Evolutionary conservation across 805 yeast genomes (phyloP).

Genomic region (Candida krabiensis): DNA sequence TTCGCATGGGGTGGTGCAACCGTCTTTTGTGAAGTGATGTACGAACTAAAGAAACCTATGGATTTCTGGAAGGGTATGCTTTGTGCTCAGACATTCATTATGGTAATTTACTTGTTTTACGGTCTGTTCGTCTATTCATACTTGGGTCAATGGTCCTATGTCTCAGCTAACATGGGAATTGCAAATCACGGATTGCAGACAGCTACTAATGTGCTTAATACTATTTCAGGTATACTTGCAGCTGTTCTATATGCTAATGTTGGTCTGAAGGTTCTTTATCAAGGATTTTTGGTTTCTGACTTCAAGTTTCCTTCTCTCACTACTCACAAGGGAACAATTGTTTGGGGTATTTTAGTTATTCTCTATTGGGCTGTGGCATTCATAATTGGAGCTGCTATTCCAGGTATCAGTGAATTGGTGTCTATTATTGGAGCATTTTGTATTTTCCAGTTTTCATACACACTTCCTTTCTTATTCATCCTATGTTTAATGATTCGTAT

Average conservation of each 20-base stretch:
- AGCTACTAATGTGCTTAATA: conserved; percentile 39
- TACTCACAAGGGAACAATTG: conserved; percentile 32
- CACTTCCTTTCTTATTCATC: conserved; percentile 37
- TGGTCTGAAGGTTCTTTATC: conserved; percentile 45
- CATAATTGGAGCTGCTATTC: conserved; percentile 44
- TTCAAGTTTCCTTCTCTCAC: conserved; percentile 35
- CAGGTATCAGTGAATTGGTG: conserved; percentile 39
- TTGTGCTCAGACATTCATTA: conserved; percentile 41
- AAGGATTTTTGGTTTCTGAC: conserved; percentile 34
- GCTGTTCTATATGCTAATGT: conserved; percentile 48
- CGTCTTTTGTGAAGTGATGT: conserved; percentile 46
- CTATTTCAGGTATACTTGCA: conserved; percentile 44
- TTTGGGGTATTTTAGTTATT: conserved; percentile 38
- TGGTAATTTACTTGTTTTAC: conserved; percentile 39
- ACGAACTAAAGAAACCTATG: conserved; percentile 47
- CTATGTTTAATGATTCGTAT: conserved; percentile 11
- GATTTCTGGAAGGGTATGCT: conserved; percentile 50
- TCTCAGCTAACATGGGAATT: conserved; percentile 46
- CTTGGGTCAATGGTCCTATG: conserved; percentile 45
- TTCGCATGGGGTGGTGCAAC: conserved; percentile 52
- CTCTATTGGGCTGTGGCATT: conserved; percentile 46
- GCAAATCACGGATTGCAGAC: conserved; percentile 39
- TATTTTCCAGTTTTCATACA: conserved; percentile 46
- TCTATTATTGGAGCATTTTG: conserved; percentile 43
- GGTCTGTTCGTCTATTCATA: conserved; percentile 45